Percentiles rank a stretch among this genome's conserved stretches.
phyloP scores from a whole-genome alignment of 192 early-diverging fungal species.

The Coemansia sp. region DNA sequence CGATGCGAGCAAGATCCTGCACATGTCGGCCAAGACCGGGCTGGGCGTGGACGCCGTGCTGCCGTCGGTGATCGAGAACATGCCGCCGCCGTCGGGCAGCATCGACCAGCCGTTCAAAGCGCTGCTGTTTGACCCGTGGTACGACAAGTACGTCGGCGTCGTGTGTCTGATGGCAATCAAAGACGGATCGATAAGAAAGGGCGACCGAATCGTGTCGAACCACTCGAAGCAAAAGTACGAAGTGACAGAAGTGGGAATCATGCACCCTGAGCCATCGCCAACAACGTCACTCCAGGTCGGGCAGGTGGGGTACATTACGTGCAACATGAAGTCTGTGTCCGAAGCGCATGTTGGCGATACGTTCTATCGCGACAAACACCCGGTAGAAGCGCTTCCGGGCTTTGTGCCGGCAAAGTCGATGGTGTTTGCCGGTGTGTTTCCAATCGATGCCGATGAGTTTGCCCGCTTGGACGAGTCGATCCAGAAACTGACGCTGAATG shows the following conservation, averaged over 20 bases:
- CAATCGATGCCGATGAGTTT: constrained; percentile 87
- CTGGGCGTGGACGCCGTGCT: constrained; percentile 74
- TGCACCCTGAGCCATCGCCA: constrained; percentile 85
- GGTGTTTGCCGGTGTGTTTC: constrained; percentile 95
- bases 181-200: constrained; percentile 74
- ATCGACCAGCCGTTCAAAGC: constrained; percentile 71
- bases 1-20: constrained; percentile 58
- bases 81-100: constrained; percentile 73
- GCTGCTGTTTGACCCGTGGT: constrained; percentile 97
- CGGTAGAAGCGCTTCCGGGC: constrained; percentile 76
- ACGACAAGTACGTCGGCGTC: constrained; percentile 97
- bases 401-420: constrained; percentile 95
- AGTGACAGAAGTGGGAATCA: constrained; percentile 87
- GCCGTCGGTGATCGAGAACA: constrained; percentile 71
- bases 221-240: constrained; percentile 83
- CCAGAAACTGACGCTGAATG: constrained; percentile 91
- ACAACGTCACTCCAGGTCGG: constrained; percentile 58
- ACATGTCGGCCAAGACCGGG: constrained; percentile 88
- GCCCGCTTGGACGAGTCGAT: constrained; percentile 86
- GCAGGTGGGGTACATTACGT: constrained; percentile 88
- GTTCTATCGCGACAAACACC: constrained; percentile 70
- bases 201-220: constrained; percentile 79
- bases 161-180: constrained; percentile 88
- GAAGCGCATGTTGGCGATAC: constrained; percentile 97
- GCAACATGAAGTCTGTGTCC: constrained; percentile 89